Evolutionary conservation across 768 basidiomycete species (phyloP).

Genomic region (Amyloporia xantha): DNA sequence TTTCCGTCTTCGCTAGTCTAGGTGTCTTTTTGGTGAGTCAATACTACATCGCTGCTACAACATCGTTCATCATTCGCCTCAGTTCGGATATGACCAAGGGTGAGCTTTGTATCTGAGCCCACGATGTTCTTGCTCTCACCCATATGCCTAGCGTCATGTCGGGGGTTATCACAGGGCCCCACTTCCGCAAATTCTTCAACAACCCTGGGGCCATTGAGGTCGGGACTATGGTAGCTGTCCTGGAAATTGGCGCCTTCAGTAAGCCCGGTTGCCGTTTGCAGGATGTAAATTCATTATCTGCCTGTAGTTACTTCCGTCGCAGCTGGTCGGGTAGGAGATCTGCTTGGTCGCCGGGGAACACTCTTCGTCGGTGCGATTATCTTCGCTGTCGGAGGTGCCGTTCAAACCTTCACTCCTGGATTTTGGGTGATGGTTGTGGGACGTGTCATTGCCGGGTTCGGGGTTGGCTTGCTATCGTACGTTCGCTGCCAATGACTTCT

Average conservation of each 20-base stretch:
- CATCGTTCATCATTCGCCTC: neutral
- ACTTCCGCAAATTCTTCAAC: constrained; percentile 79
- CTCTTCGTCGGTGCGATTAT: constrained; percentile 77
- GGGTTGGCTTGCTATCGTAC: constrained; percentile 84
- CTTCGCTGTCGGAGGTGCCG: constrained; percentile 79
- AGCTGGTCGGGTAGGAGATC: constrained; percentile 84
- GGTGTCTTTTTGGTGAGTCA: constrained; percentile 76
- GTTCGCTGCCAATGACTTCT: constrained; percentile 22
- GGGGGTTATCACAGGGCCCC: constrained; percentile 84
- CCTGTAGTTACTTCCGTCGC: constrained; percentile 76
- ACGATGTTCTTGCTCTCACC: constrained; percentile 10
- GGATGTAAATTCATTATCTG: neutral
- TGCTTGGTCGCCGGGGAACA: constrained; percentile 78
- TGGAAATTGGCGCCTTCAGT: constrained; percentile 91
- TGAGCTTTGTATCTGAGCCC: constrained; percentile 25
- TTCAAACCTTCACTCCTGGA: constrained; percentile 79
- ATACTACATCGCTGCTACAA: neutral
- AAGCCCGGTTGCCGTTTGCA: constrained; percentile 20
- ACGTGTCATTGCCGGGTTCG: constrained; percentile 77
- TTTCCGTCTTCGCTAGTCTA: constrained; percentile 75
- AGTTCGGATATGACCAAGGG: constrained; percentile 91
- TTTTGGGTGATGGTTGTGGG: constrained; percentile 80
- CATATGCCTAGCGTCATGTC: constrained; percentile 64
- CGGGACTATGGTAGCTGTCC: constrained; percentile 94
- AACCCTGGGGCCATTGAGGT: constrained; percentile 66